Conservation (phyloP, 139 green algal genomes). For the Tetradesmus obliquus region DNA sequence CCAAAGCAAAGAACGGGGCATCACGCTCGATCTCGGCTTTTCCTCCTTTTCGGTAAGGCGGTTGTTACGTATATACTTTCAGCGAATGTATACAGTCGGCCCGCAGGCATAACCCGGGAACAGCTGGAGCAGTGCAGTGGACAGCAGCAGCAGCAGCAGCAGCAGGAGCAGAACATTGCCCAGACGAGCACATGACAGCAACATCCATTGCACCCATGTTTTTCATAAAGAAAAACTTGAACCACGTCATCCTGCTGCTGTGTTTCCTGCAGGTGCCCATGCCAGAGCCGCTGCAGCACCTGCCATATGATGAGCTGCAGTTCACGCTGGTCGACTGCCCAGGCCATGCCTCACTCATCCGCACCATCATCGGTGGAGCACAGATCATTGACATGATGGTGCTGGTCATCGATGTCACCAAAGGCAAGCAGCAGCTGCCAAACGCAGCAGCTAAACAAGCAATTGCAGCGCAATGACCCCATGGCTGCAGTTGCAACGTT, state of each 20-base stretch:
- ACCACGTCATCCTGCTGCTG: background rate
- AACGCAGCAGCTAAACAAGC: background rate
- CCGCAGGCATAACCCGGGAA: no score
- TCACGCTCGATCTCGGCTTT: conserved; percentile 98
- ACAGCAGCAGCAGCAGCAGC: background rate
- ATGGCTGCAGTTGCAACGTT: background rate
- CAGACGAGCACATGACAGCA: background rate
- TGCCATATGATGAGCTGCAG: conserved; percentile 74
- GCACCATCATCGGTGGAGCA: conserved; percentile 94
- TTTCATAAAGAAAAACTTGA: no score
- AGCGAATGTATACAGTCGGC: no score
- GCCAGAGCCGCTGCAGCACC: conserved; percentile 52
- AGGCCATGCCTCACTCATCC: conserved; percentile 96
- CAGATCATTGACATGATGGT: conserved; percentile 99
- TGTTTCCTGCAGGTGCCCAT: conserved; percentile 51
- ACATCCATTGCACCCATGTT: no score
- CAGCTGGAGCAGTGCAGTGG: background rate
- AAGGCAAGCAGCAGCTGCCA: conserved; percentile 62
- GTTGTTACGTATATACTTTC: no score
- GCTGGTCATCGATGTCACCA: conserved; percentile 95
- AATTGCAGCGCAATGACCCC: background rate
- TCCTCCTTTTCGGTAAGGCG: conserved; percentile 84
- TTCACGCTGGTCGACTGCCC: conserved; percentile 99
- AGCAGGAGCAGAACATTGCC: background rate
- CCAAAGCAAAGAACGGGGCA: conserved; percentile 93